These are phyloP conservation scores for Metroxylon sagu DNA, from an alignment of 176 grass and related monocot genomes.

Conservation along the genomic window DNA sequence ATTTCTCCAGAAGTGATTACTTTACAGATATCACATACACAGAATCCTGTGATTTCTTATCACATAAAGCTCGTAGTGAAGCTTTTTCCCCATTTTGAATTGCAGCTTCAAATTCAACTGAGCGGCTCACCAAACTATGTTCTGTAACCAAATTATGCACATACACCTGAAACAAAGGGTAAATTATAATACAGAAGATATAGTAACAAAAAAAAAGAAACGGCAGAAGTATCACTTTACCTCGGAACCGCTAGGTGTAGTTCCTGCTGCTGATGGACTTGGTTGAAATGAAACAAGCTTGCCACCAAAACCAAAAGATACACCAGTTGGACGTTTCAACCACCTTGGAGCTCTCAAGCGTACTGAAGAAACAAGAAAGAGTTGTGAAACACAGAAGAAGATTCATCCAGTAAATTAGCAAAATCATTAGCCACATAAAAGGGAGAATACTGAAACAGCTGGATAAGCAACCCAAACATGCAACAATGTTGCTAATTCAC, in stretches of 20 bases:
- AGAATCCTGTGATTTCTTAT: constrained; percentile 76
- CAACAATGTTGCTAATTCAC: too few relatives aligned
- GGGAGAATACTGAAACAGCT: too few relatives aligned
- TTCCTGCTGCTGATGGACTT: constrained; percentile 27
- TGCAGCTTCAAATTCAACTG: constrained; percentile 88
- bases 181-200: constrained; percentile 10
- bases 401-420: background rate
- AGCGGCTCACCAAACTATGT: constrained; percentile 77
- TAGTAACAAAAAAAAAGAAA: constrained; percentile 3
- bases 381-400: constrained; percentile 9
- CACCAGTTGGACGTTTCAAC: constrained; percentile 86
- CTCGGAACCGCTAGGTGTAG: constrained; percentile 57
- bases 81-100: constrained; percentile 80
- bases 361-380: constrained; percentile 38
- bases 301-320: constrained; percentile 96
- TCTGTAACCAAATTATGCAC: constrained; percentile 93
- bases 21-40: constrained; percentile 35
- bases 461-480: too few relatives aligned
- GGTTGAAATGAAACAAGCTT: constrained; percentile 83
- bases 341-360: constrained; percentile 85
- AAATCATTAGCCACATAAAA: too few relatives aligned
- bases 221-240: constrained; percentile 23
- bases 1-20: constrained; percentile 2
- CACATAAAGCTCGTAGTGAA: constrained; percentile 72
- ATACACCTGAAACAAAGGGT: constrained; percentile 47